A percentile compares a stretch with the other conserved stretches of the same genome.
Evolutionary conservation across 768 basidiomycete species (phyloP).

Genomic region (Agrocybe chaxingu): DNA sequence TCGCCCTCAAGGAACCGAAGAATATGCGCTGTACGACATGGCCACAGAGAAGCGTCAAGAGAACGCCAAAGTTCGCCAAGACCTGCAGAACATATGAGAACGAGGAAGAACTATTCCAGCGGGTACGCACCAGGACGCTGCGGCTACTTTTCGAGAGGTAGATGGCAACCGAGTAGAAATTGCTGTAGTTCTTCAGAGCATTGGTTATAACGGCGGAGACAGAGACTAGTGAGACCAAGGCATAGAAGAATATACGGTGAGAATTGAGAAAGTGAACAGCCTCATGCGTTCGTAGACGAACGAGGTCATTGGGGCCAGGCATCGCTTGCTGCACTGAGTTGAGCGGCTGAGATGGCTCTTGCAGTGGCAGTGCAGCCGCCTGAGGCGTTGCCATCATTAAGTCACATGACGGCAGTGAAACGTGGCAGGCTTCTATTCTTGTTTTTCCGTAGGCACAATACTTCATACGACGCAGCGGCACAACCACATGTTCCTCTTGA

Average conservation of each 20-base stretch:
- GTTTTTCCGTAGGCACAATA: too few species aligned
- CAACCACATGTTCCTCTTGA: too few species aligned
- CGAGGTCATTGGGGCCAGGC: constrained; percentile 42
- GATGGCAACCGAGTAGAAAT: constrained; percentile 93
- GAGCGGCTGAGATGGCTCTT: too few species aligned
- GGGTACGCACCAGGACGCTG: constrained; percentile 74
- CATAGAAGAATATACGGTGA: constrained; percentile 70
- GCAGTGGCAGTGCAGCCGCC: too few species aligned
- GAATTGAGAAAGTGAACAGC: constrained; percentile 49
- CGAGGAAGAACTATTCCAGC: constrained; percentile 1
- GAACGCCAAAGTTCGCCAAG: constrained; percentile 85
- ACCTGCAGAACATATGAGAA: constrained; percentile 45
- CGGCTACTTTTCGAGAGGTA: constrained; percentile 90
- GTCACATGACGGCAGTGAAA: too few species aligned
- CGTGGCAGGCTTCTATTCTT: too few species aligned
- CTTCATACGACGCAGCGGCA: too few species aligned
- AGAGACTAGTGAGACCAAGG: constrained; percentile 60
- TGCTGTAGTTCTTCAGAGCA: constrained; percentile 79
- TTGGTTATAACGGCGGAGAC: constrained; percentile 73
- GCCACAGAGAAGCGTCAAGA: constrained; percentile 72
- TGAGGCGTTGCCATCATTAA: too few species aligned
- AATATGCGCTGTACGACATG: constrained; percentile 82
- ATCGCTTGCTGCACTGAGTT: constrained; percentile 23
- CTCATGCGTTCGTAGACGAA: constrained; percentile 51
- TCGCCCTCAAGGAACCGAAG: constrained; percentile 83